Evolutionary conservation across 2,329 filamentous ascomycete genomes (phyloP).

Genomic region (Dactylellina sp.): DNA sequence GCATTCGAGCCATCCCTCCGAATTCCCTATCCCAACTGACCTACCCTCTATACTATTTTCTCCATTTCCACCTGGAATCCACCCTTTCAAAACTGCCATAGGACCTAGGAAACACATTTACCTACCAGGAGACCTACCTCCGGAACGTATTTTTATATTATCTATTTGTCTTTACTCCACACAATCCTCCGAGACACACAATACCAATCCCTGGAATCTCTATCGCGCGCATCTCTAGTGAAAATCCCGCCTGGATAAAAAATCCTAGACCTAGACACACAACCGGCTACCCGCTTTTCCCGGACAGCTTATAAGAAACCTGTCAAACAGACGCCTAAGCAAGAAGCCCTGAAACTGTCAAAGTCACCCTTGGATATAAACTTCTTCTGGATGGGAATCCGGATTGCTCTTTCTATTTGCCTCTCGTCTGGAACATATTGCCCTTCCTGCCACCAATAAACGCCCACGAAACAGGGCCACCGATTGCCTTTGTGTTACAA

Average conservation of each 20-base stretch:
- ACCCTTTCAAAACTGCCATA: slow-evolving; percentile 36
- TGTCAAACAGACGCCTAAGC: too few species aligned
- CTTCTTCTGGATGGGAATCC: slow-evolving; percentile 24
- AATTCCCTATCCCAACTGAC: slow-evolving; percentile 24
- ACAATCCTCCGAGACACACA: slow-evolving; percentile 53
- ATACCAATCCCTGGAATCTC: slow-evolving; percentile 25
- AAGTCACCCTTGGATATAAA: slow-evolving; percentile 29
- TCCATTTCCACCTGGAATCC: slow-evolving; percentile 23
- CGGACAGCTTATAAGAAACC: slow-evolving; percentile 38
- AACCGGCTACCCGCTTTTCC: slow-evolving; percentile 54
- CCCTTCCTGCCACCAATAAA: slow-evolving; percentile 42
- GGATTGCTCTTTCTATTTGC: slow-evolving; percentile 55
- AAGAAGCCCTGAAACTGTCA: slow-evolving; percentile 18
- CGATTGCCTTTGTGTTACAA: slow-evolving; percentile 56
- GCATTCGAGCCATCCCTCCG: slow-evolving; percentile 36
- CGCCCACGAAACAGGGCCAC: slow-evolving; percentile 27
- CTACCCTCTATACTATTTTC: slow-evolving; percentile 40
- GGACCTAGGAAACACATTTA: slow-evolving; percentile 10
- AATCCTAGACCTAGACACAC: slow-evolving; percentile 39
- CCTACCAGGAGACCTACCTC: slow-evolving; percentile 26
- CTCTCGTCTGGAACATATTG: slow-evolving; percentile 51
- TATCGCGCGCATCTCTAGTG: slow-evolving; percentile 40
- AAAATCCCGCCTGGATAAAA: slow-evolving; percentile 33
- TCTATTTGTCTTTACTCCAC: slow-evolving; percentile 28
- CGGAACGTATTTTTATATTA: slow-evolving; percentile 17